These are phyloP conservation scores for Geotrichum klebahnii DNA, from an alignment of 1,139 yeast species.

Conservation along the genomic window DNA sequence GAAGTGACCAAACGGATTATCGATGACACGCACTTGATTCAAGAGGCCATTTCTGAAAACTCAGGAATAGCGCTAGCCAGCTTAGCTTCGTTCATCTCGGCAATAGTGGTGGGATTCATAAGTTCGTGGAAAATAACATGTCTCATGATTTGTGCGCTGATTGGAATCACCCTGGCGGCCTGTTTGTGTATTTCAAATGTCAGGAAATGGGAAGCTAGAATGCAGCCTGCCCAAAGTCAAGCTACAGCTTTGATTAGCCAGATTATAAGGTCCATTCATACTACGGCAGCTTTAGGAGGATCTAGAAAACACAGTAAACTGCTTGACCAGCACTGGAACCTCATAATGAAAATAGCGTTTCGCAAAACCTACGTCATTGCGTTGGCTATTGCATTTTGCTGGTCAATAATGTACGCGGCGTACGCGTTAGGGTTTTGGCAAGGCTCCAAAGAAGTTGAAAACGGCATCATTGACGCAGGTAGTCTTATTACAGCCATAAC, in stretches of 20 bases:
- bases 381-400: constrained; percentile 37
- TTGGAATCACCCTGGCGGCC: constrained; percentile 34
- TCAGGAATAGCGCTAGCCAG: constrained; percentile 42
- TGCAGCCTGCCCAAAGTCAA: constrained; percentile 23
- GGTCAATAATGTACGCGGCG: constrained; percentile 39
- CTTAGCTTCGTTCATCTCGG: constrained; percentile 41
- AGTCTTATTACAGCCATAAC: constrained; percentile 39
- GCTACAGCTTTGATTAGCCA: constrained; percentile 27
- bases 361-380: constrained; percentile 38
- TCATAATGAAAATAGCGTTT: constrained; percentile 33
- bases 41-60: constrained; percentile 46
- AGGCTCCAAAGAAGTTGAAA: constrained; percentile 41
- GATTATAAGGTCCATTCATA: constrained; percentile 40
- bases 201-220: constrained; percentile 11
- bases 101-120: constrained; percentile 42
- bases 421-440: constrained; percentile 46
- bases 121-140: constrained; percentile 42
- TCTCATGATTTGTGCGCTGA: constrained; percentile 39
- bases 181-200: constrained; percentile 34
- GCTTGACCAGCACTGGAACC: constrained; percentile 36
- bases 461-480: constrained; percentile 37
- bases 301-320: constrained; percentile 39
- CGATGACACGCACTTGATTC: constrained; percentile 43
- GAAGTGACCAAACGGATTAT: constrained; percentile 45
- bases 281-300: constrained; percentile 44